A percentile compares a stretch with the other conserved stretches of the same genome.
phyloP scores from a whole-genome alignment of 495 filamentous ascomycete genomes.

The Xylaria nigripes region DNA sequence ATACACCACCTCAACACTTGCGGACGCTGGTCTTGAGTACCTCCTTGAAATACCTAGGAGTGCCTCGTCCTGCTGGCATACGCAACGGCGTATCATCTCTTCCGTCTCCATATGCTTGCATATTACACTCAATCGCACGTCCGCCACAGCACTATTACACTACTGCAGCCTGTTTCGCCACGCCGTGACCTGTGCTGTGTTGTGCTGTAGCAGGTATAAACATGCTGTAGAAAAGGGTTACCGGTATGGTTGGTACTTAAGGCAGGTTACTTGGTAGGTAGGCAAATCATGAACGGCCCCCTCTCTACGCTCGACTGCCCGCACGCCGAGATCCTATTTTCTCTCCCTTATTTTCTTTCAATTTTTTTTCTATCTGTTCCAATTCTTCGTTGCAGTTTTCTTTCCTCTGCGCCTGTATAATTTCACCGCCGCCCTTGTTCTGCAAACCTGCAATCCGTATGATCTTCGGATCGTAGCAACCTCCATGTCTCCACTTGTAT shows the following conservation, averaged over 20 bases:
- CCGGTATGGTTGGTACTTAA: background rate
- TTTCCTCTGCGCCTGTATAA: background rate
- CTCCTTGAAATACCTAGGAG: background rate
- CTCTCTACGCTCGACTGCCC: background rate
- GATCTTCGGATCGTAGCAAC: background rate
- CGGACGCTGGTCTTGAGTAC: background rate
- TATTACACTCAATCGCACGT: background rate
- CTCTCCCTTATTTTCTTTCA: background rate
- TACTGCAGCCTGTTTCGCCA: constrained; percentile 8
- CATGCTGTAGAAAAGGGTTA: background rate
- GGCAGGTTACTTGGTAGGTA: background rate
- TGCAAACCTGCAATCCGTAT: background rate
- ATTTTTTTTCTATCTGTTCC: background rate
- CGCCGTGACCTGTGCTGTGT: constrained; percentile 9
- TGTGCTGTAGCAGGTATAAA: background rate
- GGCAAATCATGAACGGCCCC: background rate
- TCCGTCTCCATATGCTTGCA: constrained; percentile 7
- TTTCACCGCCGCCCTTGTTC: constrained; percentile 6
- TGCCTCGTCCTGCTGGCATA: constrained; percentile 13
- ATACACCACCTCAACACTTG: constrained; percentile 1
- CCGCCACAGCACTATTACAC: constrained; percentile 1
- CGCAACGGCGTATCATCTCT: constrained; percentile 7
- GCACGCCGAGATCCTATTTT: constrained; percentile 10
- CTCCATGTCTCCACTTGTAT: constrained; percentile 9
- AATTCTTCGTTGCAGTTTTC: background rate